These are phyloP conservation scores for Colletotrichum musae DNA, from an alignment of 2,329 filamentous ascomycete genomes.

Conservation along the genomic window DNA sequence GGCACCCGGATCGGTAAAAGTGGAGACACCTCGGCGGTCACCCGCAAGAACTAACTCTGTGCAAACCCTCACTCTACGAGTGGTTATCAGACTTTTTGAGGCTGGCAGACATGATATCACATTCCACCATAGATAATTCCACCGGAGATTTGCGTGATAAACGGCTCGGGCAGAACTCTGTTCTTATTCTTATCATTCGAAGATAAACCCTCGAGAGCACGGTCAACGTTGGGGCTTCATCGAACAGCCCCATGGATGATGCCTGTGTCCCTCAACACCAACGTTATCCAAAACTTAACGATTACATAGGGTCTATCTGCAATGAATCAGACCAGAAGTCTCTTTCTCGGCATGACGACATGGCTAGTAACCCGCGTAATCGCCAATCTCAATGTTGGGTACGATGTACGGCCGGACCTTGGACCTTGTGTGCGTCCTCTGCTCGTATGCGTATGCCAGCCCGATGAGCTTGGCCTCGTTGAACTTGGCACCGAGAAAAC, in stretches of 20 bases:
- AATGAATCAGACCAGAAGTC: too few species aligned
- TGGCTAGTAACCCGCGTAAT: conserved; percentile 41
- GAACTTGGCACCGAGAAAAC: conserved; percentile 72
- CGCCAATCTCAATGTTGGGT: conserved; percentile 51
- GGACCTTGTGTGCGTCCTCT: conserved; percentile 59
- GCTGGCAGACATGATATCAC: too few species aligned
- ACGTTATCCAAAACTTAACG: too few species aligned
- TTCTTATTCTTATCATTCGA: too few species aligned
- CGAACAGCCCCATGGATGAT: not conserved
- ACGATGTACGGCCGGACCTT: conserved; percentile 47
- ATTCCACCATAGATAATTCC: too few species aligned
- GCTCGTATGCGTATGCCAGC: conserved; percentile 79
- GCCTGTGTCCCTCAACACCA: not conserved
- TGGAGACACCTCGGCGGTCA: not conserved
- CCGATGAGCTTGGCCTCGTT: conserved; percentile 73
- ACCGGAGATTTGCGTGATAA: too few species aligned
- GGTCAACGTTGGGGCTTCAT: not conserved
- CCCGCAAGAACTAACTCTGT: too few species aligned
- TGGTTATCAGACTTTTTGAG: too few species aligned
- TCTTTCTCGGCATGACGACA: not conserved
- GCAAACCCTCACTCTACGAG: not conserved
- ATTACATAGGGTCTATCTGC: too few species aligned
- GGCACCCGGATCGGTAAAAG: not conserved
- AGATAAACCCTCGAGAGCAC: too few species aligned
- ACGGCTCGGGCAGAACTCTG: too few species aligned